Evolutionary conservation across 2,329 filamentous ascomycete species (phyloP).

Genomic region (Aureobasidium sp.): DNA sequence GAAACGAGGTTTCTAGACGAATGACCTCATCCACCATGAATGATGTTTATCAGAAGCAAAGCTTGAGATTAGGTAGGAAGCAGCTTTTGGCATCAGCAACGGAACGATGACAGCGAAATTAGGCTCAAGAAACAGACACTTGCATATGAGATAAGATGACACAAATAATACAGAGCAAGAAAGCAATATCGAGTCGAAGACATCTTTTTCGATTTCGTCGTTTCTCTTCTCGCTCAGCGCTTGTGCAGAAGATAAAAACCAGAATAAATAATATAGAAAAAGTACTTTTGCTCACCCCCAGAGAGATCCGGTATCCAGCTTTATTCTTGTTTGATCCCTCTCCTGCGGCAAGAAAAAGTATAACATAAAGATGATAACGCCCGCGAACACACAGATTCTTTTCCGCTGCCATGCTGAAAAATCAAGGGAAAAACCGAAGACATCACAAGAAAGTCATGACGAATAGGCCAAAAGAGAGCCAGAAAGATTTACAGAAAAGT

Average conservation of each 20-base stretch:
- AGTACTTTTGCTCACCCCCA: conserved; percentile 4
- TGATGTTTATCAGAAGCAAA: too few species aligned
- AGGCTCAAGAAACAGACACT: too few species aligned
- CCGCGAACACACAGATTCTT: background rate
- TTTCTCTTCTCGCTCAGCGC: background rate
- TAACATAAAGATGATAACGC: background rate
- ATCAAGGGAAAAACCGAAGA: too few species aligned
- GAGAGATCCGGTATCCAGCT: background rate
- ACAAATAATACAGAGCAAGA: too few species aligned
- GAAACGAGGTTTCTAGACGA: too few species aligned
- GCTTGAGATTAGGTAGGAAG: too few species aligned
- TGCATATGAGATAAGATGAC: too few species aligned
- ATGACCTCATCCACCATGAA: too few species aligned
- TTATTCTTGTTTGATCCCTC: background rate
- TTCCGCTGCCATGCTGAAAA: conserved; percentile 13
- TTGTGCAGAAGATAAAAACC: background rate
- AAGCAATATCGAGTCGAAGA: too few species aligned
- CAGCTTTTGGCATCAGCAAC: too few species aligned
- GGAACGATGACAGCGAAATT: too few species aligned
- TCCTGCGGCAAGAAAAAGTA: background rate
- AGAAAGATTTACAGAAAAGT: background rate
- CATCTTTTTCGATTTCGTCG: background rate
- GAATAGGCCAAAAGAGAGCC: background rate
- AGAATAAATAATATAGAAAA: background rate
- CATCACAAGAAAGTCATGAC: conserved; percentile 6